A percentile compares a stretch with the other conserved stretches of the same genome.
Conservation (phyloP, 2,329 filamentous ascomycete species). For the Exophiala alcalophila region DNA sequence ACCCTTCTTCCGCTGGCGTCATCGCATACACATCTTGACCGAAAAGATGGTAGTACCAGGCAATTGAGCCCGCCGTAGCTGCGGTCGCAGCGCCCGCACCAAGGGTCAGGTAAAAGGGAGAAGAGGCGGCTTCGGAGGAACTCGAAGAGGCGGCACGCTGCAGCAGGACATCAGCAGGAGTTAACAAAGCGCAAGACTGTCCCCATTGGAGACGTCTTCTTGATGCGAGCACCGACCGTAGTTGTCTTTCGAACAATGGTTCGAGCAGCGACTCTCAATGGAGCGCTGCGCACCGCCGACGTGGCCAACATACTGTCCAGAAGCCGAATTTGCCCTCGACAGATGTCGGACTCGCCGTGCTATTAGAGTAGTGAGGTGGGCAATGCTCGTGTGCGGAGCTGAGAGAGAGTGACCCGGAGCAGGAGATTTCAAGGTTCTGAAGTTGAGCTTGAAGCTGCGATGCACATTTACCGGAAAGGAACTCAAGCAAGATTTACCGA, state of each 20-base stretch:
- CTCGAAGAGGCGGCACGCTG: slow-evolving; percentile 65
- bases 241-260: slow-evolving; percentile 68
- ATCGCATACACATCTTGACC: slow-evolving; percentile 82
- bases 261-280: slow-evolving; percentile 74
- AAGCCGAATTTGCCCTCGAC: slow-evolving; percentile 22
- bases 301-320: slow-evolving; percentile 79
- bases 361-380: slow-evolving; percentile 17
- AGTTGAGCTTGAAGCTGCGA: slow-evolving; percentile 23
- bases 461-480: slow-evolving; percentile 21
- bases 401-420: slow-evolving; percentile 20
- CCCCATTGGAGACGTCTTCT: too few species aligned
- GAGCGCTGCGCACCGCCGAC: slow-evolving; percentile 84
- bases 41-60: slow-evolving; percentile 97
- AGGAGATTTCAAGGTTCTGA: slow-evolving; percentile 22
- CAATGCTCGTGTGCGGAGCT: slow-evolving; percentile 13
- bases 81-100: slow-evolving; percentile 83
- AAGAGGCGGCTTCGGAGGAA: slow-evolving; percentile 66
- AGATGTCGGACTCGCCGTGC: slow-evolving; percentile 22
- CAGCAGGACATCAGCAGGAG: slow-evolving; percentile 31
- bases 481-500: too few species aligned
- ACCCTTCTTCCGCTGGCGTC: slow-evolving; percentile 97
- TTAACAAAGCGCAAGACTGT: too few species aligned
- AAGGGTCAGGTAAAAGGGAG: slow-evolving; percentile 78
- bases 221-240: slow-evolving; percentile 75
- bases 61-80: slow-evolving; percentile 81